Percentiles rank a stretch among this genome's conserved stretches.
phyloP scores from a whole-genome alignment of 2,329 filamentous ascomycete species.

The Tolypocladium ophioglossoides region DNA sequence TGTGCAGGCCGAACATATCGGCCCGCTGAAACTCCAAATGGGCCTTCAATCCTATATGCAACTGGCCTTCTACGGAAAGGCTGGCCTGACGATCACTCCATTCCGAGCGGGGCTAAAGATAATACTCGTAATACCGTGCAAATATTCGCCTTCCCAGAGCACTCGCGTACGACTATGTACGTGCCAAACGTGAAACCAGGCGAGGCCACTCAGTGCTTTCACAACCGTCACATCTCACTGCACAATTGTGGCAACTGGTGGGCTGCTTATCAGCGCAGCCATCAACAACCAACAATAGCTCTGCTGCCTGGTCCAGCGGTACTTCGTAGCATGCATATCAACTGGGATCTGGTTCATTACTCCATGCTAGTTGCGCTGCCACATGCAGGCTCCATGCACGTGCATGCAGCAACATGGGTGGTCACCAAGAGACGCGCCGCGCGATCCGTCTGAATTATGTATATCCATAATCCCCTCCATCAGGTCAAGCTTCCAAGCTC shows the following conservation, averaged over 20 bases:
- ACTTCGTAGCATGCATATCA: background rate
- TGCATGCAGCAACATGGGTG: background rate
- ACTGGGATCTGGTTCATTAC: background rate
- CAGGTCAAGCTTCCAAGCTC: background rate
- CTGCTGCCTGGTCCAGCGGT: background rate
- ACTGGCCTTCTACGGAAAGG: background rate
- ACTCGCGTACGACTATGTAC: background rate
- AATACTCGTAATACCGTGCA: too few relatives aligned
- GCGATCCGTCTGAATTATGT: background rate
- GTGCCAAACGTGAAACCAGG: background rate
- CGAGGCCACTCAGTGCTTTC: background rate
- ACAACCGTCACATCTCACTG: background rate
- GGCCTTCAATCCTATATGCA: background rate
- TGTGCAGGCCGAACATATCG: background rate
- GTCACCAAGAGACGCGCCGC: background rate
- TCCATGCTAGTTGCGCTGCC: background rate
- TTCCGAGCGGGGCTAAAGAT: background rate
- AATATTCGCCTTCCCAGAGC: background rate
- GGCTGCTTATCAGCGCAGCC: background rate
- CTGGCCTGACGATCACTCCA: background rate
- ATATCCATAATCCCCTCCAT: too few relatives aligned
- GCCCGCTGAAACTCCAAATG: background rate
- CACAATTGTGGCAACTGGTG: background rate
- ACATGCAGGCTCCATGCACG: background rate
- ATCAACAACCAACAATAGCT: background rate